Conservation (phyloP, 202 grass and related monocot genomes). For the Zizania palustris region DNA sequence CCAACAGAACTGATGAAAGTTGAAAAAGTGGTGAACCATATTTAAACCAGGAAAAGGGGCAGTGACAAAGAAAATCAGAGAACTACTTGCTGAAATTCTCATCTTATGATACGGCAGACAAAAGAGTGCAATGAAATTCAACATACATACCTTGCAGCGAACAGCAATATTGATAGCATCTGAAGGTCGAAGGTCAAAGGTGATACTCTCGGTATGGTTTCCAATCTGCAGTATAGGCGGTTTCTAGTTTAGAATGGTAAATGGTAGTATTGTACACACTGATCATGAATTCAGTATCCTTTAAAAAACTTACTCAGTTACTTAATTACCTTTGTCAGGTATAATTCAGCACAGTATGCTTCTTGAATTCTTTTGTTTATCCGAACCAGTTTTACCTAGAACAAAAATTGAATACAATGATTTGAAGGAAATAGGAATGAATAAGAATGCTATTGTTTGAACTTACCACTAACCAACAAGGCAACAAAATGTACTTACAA, state of each 20-base stretch:
- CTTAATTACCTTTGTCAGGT: conserved; percentile 66
- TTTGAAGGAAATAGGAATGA: conserved; percentile 4
- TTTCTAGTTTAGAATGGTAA: conserved; percentile 38
- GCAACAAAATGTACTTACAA: not conserved
- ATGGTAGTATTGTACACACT: not conserved
- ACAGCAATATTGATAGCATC: conserved; percentile 97
- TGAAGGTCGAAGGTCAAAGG: conserved; percentile 87
- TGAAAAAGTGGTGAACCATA: not conserved
- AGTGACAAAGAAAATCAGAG: not conserved
- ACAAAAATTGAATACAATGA: conserved; percentile 26
- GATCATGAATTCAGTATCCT: conserved; percentile 13
- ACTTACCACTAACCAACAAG: not conserved
- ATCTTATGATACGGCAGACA: not conserved
- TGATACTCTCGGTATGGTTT: conserved; percentile 64
- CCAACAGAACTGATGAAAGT: not conserved
- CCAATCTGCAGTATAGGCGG: conserved; percentile 52
- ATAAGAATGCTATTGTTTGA: not conserved
- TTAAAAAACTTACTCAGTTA: not conserved
- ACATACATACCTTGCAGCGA: conserved; percentile 81
- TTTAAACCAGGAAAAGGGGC: not conserved
- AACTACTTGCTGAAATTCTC: not conserved
- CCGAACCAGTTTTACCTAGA: conserved; percentile 77
- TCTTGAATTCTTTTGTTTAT: conserved; percentile 90
- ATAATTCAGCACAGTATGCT: conserved; percentile 86
- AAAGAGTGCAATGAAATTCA: not conserved